Evolutionary conservation across 2,329 filamentous ascomycete genomes (phyloP).

Genomic region (Pezicula radicicola): DNA sequence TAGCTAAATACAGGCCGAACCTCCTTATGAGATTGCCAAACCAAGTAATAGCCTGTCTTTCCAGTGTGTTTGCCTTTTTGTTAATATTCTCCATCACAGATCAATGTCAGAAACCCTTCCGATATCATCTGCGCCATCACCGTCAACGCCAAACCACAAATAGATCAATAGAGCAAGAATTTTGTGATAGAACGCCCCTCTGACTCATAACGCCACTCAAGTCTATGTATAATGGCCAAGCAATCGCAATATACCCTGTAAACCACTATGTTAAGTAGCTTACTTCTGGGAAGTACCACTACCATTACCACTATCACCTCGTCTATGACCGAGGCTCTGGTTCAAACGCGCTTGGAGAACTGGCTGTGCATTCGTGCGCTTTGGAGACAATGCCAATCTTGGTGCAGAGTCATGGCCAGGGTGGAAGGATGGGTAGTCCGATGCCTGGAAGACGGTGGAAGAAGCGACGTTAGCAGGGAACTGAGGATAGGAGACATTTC

Average conservation of each 20-base stretch:
- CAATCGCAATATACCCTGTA: neutral
- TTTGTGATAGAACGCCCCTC: too few relatives aligned
- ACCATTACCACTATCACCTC: neutral
- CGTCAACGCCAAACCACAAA: neutral
- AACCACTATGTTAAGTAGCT: neutral
- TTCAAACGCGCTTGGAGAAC: neutral
- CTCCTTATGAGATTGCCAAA: neutral
- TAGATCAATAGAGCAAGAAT: too few relatives aligned
- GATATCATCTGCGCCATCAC: neutral
- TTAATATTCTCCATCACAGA: too few relatives aligned
- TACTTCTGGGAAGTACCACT: neutral
- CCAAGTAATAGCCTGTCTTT: neutral
- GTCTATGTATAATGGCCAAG: neutral
- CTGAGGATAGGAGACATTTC: neutral
- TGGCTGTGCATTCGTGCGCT: neutral
- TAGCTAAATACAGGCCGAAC: neutral
- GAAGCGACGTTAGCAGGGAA: too few relatives aligned
- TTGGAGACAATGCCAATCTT: neutral
- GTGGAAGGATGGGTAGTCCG: neutral
- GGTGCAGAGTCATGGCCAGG: neutral
- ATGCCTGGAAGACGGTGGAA: neutral
- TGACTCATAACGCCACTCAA: too few relatives aligned
- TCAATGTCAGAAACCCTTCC: too few relatives aligned
- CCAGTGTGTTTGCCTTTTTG: neutral
- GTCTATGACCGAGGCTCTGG: neutral